Evolutionary conservation across 192 early-diverging fungal species (phyloP), one percentile per base, ranked within the genome.

Genomic region (Coemansia sp.): DNA sequence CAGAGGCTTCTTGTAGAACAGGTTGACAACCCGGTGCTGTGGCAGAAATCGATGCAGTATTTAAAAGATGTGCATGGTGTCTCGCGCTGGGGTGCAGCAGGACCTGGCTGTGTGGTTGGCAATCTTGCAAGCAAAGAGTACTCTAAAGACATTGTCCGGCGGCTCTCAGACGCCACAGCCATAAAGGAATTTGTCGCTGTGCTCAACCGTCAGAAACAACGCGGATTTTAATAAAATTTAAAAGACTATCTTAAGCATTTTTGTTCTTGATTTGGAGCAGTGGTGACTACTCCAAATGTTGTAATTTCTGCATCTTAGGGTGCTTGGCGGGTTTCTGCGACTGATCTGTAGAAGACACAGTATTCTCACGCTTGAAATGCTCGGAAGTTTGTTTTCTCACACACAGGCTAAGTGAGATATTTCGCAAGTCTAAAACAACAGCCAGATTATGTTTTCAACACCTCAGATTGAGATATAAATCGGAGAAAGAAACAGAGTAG

Each of bases 71-170:
- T 25, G 36, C 89, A 89, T 61, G 90, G 87, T 60, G 87, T 95
- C 42, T 78, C 89, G 52, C 90, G 94, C 66, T 98, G 91, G 86
- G 84, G 95, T 55, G 89, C 88, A 1, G 79, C 95, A 72, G 96
- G 93, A 5, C 94, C 96, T 1, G 89, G 88, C 27, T 88, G 88
- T 51, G 96, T 95, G 10, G 76, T 98, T 53, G 90, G 93, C 23
- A 98, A 96, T 81, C 74, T 98, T 51, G 78, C 93, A 19, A 87
- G 86, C 72, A 93, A 93, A 67, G 94, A 96, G 72, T 95, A 87
- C 69, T 89, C 92, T 1, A 66, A 85, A 54, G 91, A 91, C 73
- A 85, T 82, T 60, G 84, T 92, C 8, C 85, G 85, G 67, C 84
- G 82, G 51, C 84, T 87, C 2, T 46, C 70, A 1, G 68, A 68